Evolutionary conservation across 176 grass and related monocot species (phyloP).

Genomic region (Avena insularis): DNA sequence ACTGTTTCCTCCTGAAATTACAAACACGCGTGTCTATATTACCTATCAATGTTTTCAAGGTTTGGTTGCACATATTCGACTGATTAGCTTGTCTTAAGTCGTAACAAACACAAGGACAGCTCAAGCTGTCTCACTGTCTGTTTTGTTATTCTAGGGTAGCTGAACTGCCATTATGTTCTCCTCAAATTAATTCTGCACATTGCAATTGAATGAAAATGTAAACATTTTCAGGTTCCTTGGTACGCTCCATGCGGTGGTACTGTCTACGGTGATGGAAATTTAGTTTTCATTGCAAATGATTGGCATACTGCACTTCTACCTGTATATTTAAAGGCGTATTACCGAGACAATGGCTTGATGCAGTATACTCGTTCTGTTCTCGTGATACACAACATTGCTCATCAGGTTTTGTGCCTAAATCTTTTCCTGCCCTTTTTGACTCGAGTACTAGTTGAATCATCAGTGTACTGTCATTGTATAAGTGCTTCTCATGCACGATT

Average conservation of each 20-base stretch:
- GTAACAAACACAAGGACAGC: not conserved
- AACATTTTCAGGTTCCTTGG: conserved; percentile 77
- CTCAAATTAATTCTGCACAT: not conserved
- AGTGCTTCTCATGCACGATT: not conserved
- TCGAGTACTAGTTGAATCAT: not conserved
- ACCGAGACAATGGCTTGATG: conserved; percentile 96
- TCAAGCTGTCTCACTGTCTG: not conserved
- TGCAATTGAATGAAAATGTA: not conserved
- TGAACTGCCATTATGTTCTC: not conserved
- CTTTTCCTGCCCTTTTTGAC: not conserved
- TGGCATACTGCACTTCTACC: conserved; percentile 96
- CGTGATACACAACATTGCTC: conserved; percentile 96
- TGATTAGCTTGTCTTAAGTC: not conserved
- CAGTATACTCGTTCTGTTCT: conserved; percentile 81
- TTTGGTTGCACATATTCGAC: not conserved
- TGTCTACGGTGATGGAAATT: conserved; percentile 92
- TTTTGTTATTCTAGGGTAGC: not conserved
- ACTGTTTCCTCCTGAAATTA: not conserved
- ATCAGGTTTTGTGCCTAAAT: conserved; percentile 67
- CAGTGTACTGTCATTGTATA: not conserved
- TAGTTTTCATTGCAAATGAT: conserved; percentile 95
- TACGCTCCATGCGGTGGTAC: conserved; percentile 76
- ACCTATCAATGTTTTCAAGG: not conserved
- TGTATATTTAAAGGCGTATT: conserved; percentile 89
- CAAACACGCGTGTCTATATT: not conserved